Percentiles rank a stretch among this genome's conserved stretches.
These are phyloP conservation scores for Epithemia pelagica DNA, from an alignment of 108 stramenopile species.

Conservation along the genomic window DNA sequence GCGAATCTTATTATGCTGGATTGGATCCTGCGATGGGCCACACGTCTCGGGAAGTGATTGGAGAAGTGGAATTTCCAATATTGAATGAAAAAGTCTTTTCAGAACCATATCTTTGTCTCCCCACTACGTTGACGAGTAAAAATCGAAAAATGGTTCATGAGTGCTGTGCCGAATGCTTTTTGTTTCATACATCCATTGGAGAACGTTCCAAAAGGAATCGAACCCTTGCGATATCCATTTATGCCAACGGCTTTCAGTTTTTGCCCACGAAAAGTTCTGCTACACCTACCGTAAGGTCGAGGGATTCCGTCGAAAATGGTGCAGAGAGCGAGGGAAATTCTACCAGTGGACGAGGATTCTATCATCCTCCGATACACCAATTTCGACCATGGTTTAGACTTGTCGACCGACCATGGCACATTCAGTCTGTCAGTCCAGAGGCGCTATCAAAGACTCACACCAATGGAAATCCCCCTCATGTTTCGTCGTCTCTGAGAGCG, in stretches of 20 bases:
- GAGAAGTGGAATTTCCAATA: conserved; percentile 32
- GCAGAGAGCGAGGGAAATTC: background rate
- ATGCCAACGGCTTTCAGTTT: conserved; percentile 23
- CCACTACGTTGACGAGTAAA: conserved; percentile 37
- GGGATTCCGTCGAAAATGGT: background rate
- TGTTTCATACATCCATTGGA: conserved; percentile 52
- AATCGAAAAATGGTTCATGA: conserved; percentile 62
- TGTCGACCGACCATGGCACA: background rate
- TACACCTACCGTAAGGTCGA: too few species aligned
- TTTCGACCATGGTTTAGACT: conserved; percentile 65
- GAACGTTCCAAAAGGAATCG: conserved; percentile 20
- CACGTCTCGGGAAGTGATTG: conserved; percentile 11
- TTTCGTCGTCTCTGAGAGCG: background rate
- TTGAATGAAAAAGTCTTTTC: conserved; percentile 28
- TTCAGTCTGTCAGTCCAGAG: background rate
- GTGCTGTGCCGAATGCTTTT: conserved; percentile 32
- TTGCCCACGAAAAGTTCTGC: background rate
- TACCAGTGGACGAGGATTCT: background rate
- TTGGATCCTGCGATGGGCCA: background rate
- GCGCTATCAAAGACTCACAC: background rate
- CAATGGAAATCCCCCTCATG: background rate
- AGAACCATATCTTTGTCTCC: conserved; percentile 55
- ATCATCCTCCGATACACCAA: conserved; percentile 9
- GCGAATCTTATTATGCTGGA: background rate
- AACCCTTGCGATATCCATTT: conserved; percentile 36